Evolutionary conservation across 2,329 filamentous ascomycete species (phyloP).

Genomic region (Pseudogymnoascus destructans): DNA sequence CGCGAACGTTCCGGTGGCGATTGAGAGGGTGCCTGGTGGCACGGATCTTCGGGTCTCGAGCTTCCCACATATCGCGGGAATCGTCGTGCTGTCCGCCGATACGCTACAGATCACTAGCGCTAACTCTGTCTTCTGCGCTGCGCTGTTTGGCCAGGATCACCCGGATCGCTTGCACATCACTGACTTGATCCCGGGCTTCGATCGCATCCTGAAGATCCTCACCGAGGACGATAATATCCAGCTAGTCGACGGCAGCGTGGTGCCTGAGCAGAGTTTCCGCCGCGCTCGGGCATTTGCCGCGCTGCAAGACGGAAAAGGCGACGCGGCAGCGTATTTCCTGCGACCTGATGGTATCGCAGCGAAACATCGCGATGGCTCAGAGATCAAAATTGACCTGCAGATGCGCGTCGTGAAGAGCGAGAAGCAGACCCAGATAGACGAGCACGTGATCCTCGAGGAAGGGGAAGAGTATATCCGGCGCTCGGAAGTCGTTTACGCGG

Average conservation of each 20-base stretch:
- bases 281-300: slow-evolving; percentile 75
- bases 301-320: slow-evolving; percentile 67
- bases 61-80: slow-evolving; percentile 94
- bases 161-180: slow-evolving; percentile 70
- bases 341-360: slow-evolving; percentile 75
- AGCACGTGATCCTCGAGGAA: slow-evolving; percentile 51
- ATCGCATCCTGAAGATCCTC: slow-evolving; percentile 67
- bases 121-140: slow-evolving; percentile 86
- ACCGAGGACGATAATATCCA: slow-evolving; percentile 76
- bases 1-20: slow-evolving; percentile 71
- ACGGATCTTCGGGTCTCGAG: slow-evolving; percentile 75
- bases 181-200: slow-evolving; percentile 74
- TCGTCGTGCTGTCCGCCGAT: slow-evolving; percentile 77
- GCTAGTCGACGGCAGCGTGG: slow-evolving; percentile 84
- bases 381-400: slow-evolving; percentile 89
- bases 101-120: slow-evolving; percentile 75
- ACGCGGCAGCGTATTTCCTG: slow-evolving; percentile 67
- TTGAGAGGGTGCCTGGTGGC: slow-evolving; percentile 58
- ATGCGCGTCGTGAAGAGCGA: slow-evolving; percentile 93
- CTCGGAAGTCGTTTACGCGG: slow-evolving; percentile 76
- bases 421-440: slow-evolving; percentile 45
- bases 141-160: slow-evolving; percentile 78
- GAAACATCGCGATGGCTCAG: slow-evolving; percentile 77
- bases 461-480: slow-evolving; percentile 41
- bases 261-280: slow-evolving; percentile 91